Evolutionary conservation across 306 rosid species (phyloP).

Genomic region (Fragaria vesca): DNA sequence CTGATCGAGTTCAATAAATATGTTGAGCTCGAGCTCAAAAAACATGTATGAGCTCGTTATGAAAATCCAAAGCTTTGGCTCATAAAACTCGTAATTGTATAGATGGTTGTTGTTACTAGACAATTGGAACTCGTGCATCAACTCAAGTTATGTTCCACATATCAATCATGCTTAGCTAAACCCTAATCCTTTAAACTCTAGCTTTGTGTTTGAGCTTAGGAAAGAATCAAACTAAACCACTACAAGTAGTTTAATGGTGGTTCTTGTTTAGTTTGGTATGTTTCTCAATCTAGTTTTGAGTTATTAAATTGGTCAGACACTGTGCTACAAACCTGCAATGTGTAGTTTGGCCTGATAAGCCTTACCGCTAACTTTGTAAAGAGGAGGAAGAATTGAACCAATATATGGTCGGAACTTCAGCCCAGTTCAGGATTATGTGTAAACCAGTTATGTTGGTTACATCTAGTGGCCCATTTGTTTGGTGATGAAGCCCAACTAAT

Average conservation of each 20-base stretch:
- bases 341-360: too few relatives aligned
- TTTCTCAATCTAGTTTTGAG: too few relatives aligned
- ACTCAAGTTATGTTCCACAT: background rate
- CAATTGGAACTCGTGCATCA: background rate
- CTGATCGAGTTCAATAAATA: background rate
- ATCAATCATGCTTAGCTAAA: background rate
- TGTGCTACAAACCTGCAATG: too few relatives aligned
- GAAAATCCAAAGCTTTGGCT: background rate
- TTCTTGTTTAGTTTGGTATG: too few relatives aligned
- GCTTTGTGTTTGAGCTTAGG: too few relatives aligned
- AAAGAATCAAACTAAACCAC: too few relatives aligned
- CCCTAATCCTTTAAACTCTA: background rate
- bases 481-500: background rate
- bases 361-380: too few relatives aligned
- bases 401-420: too few relatives aligned
- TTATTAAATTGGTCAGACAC: too few relatives aligned
- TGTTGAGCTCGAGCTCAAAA: background rate
- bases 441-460: background rate
- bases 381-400: too few relatives aligned
- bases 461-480: background rate
- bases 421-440: too few relatives aligned
- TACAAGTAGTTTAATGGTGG: too few relatives aligned
- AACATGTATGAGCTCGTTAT: background rate
- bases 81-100: background rate
- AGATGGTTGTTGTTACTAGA: background rate